A percentile compares a stretch with the other conserved stretches of the same genome.
Evolutionary conservation across 768 basidiomycete species (phyloP).

Genomic region (Strobilomyces confusus): DNA sequence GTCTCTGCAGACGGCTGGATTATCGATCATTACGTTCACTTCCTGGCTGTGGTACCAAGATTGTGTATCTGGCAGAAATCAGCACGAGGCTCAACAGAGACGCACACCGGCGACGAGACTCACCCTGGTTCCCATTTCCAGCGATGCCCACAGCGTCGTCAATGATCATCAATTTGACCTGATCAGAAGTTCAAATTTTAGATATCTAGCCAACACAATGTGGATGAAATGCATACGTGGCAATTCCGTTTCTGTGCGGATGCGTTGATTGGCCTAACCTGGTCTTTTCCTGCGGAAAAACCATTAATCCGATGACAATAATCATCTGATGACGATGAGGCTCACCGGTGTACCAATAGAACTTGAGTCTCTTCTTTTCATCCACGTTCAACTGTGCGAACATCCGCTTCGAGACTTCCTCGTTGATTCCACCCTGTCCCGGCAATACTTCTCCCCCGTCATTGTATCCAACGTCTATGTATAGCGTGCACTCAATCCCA

Average conservation of each 20-base stretch:
- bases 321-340: background rate
- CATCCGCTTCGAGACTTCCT: conserved; percentile 59
- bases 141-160: conserved; percentile 63
- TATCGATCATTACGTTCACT: conserved; percentile 62
- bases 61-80: conserved; percentile 45
- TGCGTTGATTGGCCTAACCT: conserved; percentile 61
- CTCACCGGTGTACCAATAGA: conserved; percentile 52
- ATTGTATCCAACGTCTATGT: conserved; percentile 54
- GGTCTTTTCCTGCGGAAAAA: conserved; percentile 47
- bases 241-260: conserved; percentile 67
- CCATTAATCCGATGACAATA: background rate
- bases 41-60: conserved; percentile 74
- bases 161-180: conserved; percentile 63
- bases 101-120: background rate
- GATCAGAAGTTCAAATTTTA: background rate
- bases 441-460: conserved; percentile 62
- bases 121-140: conserved; percentile 69
- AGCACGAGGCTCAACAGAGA: conserved; percentile 3
- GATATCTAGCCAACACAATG: background rate
- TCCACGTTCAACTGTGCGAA: conserved; percentile 46
- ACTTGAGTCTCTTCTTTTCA: conserved; percentile 42
- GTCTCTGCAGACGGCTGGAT: conserved; percentile 45
- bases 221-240: conserved; percentile 39
- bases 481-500: conserved; percentile 57
- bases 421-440: conserved; percentile 70